Evolutionary conservation across 768 basidiomycete species (phyloP).

Genomic region (Auriscalpium orientale): DNA sequence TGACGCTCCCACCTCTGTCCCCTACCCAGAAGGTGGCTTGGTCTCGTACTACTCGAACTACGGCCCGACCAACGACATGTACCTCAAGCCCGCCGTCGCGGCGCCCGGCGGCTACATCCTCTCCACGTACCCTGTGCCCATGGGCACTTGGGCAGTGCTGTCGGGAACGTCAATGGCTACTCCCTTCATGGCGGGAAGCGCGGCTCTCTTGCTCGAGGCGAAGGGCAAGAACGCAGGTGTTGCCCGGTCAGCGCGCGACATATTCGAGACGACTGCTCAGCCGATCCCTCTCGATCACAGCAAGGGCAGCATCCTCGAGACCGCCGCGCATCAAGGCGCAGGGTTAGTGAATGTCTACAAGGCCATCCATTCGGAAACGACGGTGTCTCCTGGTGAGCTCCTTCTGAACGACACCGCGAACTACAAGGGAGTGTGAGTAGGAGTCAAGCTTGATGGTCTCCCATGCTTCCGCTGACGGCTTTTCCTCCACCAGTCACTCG

Average conservation of each 20-base stretch:
- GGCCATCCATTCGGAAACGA: constrained; percentile 44
- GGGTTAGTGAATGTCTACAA: constrained; percentile 42
- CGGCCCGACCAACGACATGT: constrained; percentile 55
- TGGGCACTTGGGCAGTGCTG: constrained; percentile 31
- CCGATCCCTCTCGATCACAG: constrained; percentile 20
- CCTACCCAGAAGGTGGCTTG: constrained; percentile 46
- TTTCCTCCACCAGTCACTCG: constrained; percentile 28
- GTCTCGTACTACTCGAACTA: constrained; percentile 49
- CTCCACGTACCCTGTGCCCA: constrained; percentile 35
- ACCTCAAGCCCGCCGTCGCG: constrained; percentile 46
- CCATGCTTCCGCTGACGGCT: not conserved
- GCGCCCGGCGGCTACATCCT: constrained; percentile 48
- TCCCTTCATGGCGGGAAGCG: constrained; percentile 17
- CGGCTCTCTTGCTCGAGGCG: not conserved
- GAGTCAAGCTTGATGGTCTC: constrained; percentile 1
- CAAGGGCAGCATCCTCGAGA: constrained; percentile 43
- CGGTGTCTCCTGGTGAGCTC: constrained; percentile 49
- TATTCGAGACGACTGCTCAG: constrained; percentile 1
- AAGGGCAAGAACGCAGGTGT: not conserved
- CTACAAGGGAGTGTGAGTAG: constrained; percentile 36
- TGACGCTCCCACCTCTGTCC: constrained; percentile 35
- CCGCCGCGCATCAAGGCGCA: constrained; percentile 45
- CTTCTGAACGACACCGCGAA: constrained; percentile 58
- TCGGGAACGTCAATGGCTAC: constrained; percentile 38
- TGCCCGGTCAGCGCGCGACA: not conserved